phyloP scores from a whole-genome alignment of 2,329 filamentous ascomycete genomes.

The Pezicula neosporulosa region DNA sequence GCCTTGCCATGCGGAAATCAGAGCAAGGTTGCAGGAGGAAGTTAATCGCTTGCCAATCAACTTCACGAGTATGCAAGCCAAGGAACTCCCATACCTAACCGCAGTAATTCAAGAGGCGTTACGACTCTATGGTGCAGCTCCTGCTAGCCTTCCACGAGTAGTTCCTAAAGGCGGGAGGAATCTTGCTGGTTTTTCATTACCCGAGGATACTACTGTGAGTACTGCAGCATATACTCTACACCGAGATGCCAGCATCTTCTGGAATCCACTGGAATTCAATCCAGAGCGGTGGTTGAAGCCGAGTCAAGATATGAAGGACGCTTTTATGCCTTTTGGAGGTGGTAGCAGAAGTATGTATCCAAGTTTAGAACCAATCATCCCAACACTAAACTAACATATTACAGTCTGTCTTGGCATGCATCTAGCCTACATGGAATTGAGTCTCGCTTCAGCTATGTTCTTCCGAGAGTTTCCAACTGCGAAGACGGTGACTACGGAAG shows the following conservation, averaged over 20 bases:
- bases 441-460: conserved; percentile 47
- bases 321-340: conserved; percentile 49
- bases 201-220: conserved; percentile 27
- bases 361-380: not conserved
- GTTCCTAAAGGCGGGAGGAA: conserved; percentile 24
- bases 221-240: conserved; percentile 37
- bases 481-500: conserved; percentile 31
- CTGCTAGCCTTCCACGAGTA: conserved; percentile 25
- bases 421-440: conserved; percentile 52
- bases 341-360: conserved; percentile 39
- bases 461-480: conserved; percentile 42
- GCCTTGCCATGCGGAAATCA: conserved; percentile 4
- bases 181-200: conserved; percentile 29
- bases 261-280: conserved; percentile 31
- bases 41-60: conserved; percentile 13
- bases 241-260: conserved; percentile 30
- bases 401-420: conserved; percentile 52
- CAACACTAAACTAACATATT: not conserved
- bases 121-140: conserved; percentile 30
- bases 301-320: conserved; percentile 40
- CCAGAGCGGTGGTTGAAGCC: conserved; percentile 34
- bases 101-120: conserved; percentile 32
- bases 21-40: conserved; percentile 15
- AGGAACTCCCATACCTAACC: conserved; percentile 27
- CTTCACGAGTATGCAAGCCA: conserved; percentile 22